Conservation (phyloP, 1,139 yeast genomes). For the Geotrichum europaeum region DNA sequence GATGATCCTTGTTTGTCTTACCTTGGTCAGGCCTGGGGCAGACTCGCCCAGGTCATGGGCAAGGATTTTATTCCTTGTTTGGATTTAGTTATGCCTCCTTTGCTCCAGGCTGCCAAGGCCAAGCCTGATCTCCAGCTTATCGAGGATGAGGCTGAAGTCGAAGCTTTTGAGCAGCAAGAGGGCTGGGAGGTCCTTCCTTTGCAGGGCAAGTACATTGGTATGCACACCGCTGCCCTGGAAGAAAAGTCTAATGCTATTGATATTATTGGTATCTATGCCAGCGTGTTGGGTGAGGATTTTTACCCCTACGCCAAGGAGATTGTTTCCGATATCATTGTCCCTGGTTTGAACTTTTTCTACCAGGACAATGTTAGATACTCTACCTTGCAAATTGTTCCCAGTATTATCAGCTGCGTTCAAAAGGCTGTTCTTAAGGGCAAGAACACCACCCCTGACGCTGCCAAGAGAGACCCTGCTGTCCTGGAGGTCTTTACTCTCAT, state of each 20-base stretch:
- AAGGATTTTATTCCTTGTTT: slow-evolving; percentile 81
- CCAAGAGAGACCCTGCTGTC: slow-evolving; percentile 40
- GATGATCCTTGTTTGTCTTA: slow-evolving; percentile 88
- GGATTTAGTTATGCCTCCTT: slow-evolving; percentile 84
- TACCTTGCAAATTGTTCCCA: slow-evolving; percentile 79
- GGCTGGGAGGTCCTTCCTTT: slow-evolving; percentile 94
- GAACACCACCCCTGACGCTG: slow-evolving; percentile 41
- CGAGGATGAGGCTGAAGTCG: slow-evolving; percentile 82
- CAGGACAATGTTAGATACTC: slow-evolving; percentile 94
- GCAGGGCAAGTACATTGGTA: slow-evolving; percentile 90
- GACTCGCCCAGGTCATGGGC: slow-evolving; percentile 82
- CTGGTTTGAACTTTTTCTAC: slow-evolving; percentile 82
- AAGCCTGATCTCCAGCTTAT: slow-evolving; percentile 82
- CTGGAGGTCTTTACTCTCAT: slow-evolving; percentile 67
- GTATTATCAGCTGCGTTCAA: slow-evolving; percentile 56
- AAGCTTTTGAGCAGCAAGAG: slow-evolving; percentile 73
- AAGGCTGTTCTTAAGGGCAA: slow-evolving; percentile 25
- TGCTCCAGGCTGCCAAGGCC: slow-evolving; percentile 77
- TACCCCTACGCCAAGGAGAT: slow-evolving; percentile 78
- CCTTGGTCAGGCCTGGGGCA: slow-evolving; percentile 94
- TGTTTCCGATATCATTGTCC: slow-evolving; percentile 71
- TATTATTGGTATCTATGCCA: slow-evolving; percentile 78
- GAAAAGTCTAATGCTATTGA: slow-evolving; percentile 93
- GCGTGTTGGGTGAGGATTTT: slow-evolving; percentile 75
- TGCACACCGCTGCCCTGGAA: slow-evolving; percentile 85